phyloP scores from a whole-genome alignment of 176 grass and related monocot species.

The Pharus latifolius region DNA sequence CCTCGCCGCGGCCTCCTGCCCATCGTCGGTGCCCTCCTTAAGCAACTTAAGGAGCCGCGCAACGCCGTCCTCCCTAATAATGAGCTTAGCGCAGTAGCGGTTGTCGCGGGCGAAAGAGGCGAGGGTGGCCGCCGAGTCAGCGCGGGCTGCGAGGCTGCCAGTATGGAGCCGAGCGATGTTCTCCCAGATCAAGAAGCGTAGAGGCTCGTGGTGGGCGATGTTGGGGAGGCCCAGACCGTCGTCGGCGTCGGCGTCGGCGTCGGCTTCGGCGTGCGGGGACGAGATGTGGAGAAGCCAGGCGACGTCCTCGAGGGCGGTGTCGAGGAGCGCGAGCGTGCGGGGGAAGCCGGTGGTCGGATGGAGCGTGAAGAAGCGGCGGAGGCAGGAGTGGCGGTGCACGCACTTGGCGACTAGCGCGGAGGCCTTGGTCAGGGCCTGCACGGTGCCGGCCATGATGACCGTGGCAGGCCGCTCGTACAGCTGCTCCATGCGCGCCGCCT shows the following conservation, averaged over 20 bases:
- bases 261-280: conserved; percentile 19
- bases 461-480: conserved; percentile 80
- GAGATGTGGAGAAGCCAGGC: conserved; percentile 83
- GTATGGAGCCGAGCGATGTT: conserved; percentile 64
- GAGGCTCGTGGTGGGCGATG: conserved; percentile 63
- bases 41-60: conserved; percentile 61
- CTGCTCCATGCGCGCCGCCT: conserved; percentile 66
- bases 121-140: conserved; percentile 48
- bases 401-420: conserved; percentile 35
- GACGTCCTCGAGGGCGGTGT: conserved; percentile 78
- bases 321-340: conserved; percentile 44
- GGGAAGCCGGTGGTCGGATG: conserved; percentile 49
- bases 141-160: conserved; percentile 37
- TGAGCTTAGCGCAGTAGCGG: conserved; percentile 59
- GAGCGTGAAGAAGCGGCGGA: conserved; percentile 68
- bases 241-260: conserved; percentile 9
- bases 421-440: conserved; percentile 52
- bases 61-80: conserved; percentile 89
- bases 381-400: conserved; percentile 52
- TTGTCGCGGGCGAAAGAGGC: conserved; percentile 61
- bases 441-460: conserved; percentile 48
- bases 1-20: conserved; percentile 49
- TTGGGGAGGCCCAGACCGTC: conserved; percentile 55
- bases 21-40: conserved; percentile 77
- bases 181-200: conserved; percentile 62